Percentiles rank a stretch among this genome's conserved stretches.
Evolutionary conservation across 352 stramenopile genomes (phyloP).

Genomic region (Aphanomyces invadans): DNA sequence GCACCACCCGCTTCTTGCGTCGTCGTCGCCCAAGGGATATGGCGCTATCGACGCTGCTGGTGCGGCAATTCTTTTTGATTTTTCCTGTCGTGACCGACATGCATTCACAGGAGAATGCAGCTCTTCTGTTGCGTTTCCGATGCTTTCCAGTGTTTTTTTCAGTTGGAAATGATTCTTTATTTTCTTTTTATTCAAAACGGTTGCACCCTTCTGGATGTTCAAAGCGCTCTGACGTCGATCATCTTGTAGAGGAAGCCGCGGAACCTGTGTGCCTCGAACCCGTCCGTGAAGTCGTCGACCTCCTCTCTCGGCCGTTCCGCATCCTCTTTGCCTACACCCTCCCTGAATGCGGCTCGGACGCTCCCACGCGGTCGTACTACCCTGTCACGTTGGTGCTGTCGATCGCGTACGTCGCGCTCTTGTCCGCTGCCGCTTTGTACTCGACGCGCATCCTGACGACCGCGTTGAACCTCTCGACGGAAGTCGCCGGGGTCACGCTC

Average conservation of each 20-base stretch:
- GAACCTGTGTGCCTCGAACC: conserved; percentile 41
- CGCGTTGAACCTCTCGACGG: conserved; percentile 32
- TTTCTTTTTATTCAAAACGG: not conserved
- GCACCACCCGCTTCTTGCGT: conserved; percentile 25
- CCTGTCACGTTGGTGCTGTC: conserved; percentile 53
- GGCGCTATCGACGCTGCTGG: conserved; percentile 26
- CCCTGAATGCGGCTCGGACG: conserved; percentile 42
- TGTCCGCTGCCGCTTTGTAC: conserved; percentile 67
- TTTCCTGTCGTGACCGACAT: too few relatives aligned
- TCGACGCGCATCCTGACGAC: conserved; percentile 44
- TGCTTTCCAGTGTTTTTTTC: too few relatives aligned
- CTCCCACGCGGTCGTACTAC: conserved; percentile 29
- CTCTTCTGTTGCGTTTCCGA: too few relatives aligned
- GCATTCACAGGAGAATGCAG: too few relatives aligned
- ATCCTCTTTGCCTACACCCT: conserved; percentile 59
- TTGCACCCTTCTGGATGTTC: not conserved
- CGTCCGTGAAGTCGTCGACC: conserved; percentile 32
- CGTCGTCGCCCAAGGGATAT: conserved; percentile 8
- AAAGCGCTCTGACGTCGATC: not conserved
- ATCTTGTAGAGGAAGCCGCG: conserved; percentile 34
- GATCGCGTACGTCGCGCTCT: conserved; percentile 64
- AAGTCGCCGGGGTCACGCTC: conserved; percentile 73
- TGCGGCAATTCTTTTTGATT: conserved; percentile 28
- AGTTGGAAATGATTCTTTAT: too few relatives aligned
- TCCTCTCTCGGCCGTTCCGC: conserved; percentile 58